These are phyloP conservation scores for Barnettozyma californica DNA, from an alignment of 805 yeast species.

Conservation along the genomic window DNA sequence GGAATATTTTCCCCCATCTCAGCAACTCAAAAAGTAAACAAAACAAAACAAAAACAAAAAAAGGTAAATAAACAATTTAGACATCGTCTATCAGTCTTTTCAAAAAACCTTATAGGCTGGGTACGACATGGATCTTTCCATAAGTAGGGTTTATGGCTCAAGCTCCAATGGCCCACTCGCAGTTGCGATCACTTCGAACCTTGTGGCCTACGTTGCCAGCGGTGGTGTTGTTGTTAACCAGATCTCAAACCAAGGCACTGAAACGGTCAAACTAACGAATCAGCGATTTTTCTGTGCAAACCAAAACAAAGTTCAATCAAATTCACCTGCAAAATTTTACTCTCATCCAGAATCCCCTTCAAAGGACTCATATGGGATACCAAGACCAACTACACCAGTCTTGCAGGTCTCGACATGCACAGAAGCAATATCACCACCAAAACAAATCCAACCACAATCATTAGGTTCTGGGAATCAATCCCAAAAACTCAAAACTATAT, in stretches of 20 bases:
- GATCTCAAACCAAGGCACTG: constrained; percentile 16
- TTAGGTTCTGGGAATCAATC: constrained; percentile 3
- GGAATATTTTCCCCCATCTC: neutral
- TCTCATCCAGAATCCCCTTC: neutral
- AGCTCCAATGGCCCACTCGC: constrained; percentile 40
- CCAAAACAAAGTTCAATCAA: constrained; percentile 2
- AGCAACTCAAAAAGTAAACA: neutral
- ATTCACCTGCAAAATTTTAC: neutral
- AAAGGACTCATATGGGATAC: constrained; percentile 11
- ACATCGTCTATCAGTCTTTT: neutral
- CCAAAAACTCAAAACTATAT: constrained; percentile 45
- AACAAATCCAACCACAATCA: constrained; percentile 18
- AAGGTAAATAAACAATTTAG: neutral
- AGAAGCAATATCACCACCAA: constrained; percentile 13
- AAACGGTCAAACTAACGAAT: constrained; percentile 18
- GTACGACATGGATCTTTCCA: constrained; percentile 9
- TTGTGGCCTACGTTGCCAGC: constrained; percentile 50
- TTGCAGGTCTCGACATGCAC: constrained; percentile 1
- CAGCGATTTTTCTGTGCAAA: constrained; percentile 53
- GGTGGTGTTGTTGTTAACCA: constrained; percentile 54
- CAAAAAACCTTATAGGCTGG: neutral
- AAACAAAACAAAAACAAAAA: neutral
- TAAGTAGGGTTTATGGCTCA: constrained; percentile 38
- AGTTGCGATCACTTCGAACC: constrained; percentile 34
- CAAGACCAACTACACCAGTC: constrained; percentile 7